These are phyloP conservation scores for Aspergillus olivimuriae DNA, from an alignment of 495 filamentous ascomycete species.

Conservation along the genomic window DNA sequence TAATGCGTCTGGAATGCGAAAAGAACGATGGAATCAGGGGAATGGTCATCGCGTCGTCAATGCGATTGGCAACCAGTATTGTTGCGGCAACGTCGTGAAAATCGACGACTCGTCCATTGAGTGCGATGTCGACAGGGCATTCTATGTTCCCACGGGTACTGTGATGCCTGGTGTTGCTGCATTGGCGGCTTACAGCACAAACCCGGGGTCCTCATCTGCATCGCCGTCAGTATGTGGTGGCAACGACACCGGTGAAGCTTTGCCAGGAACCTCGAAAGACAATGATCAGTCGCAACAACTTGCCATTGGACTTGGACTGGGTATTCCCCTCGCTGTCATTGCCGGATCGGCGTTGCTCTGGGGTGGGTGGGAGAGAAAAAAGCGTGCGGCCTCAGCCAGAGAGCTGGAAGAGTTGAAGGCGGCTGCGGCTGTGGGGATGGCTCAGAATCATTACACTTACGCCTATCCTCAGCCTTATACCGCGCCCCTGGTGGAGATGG, in stretches of 20 bases:
- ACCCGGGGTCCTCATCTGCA: neutral
- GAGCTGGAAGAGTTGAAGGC: neutral
- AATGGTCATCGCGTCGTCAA: neutral
- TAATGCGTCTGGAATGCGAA: no score
- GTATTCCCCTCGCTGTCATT: constrained; percentile 5
- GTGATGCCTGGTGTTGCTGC: constrained; percentile 3
- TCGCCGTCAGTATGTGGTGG: neutral
- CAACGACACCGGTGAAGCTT: neutral
- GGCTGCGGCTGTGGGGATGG: neutral
- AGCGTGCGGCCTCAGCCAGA: neutral
- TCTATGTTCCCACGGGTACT: neutral
- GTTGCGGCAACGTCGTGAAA: neutral
- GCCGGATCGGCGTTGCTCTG: constrained; percentile 1
- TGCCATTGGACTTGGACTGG: constrained; percentile 6
- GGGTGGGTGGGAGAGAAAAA: constrained; percentile 3
- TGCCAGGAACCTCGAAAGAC: neutral
- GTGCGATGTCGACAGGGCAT: neutral
- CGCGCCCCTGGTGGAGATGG: neutral
- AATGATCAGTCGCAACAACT: neutral
- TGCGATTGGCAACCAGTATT: constrained; percentile 1
- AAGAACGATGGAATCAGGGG: no score
- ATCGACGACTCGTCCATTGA: neutral
- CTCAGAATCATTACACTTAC: neutral
- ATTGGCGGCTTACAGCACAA: neutral
- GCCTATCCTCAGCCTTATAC: neutral